Base-by-base conservation (phyloP, 768 basidiomycete species). In the Boletus edulis region DNA sequence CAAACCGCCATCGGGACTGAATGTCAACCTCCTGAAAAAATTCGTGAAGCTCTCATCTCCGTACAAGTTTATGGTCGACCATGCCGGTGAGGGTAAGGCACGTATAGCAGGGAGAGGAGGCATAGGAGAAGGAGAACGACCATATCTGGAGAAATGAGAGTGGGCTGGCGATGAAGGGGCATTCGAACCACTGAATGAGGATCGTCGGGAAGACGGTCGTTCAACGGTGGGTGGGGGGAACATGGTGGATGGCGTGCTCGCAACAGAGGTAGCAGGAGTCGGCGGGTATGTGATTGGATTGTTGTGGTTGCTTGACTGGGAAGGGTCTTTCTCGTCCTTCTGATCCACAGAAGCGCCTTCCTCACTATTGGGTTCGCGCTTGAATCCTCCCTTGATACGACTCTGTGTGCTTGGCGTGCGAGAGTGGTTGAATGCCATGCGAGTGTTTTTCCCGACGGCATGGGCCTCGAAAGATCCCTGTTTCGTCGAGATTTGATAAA, bases 41-140 rank as follows among this genome's bases (percentile, higher is more conserved):
- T 95, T 94, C 5, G 93, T 94, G 64, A 84, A 92, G 61, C 86
- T 91, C 70, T 98, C 95, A 70, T 98, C 96, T 44, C 95, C 94
- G 65, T 98, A 99, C 14, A 99, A 76, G 66, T 87, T 87, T 55
- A 93, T 84, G 41, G 78, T 79, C 1, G 81, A 78, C 87, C 84
- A 89, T 14, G 81, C 75, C 7, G 81, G 74, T 8, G 84, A 77
- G 4, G 87, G 80, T 20, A 79, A 65, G 13, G 86, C 82, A 34
- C 94, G 85, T 62, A 98, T 96, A 27, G 95, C 95, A 22, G 96
- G 96, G 3, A 98, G 81, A 6, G 94, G 92, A 12, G 91, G 89
- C 86, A 92, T 91, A 1, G 91, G 92, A 0, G 90, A 91, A 3
- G 91, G 91, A 2, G 89, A 93, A 46, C 91, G 87, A 3, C 84